Base-by-base conservation (phyloP, 345 rosid genomes). In the Hevea brasiliensis region DNA sequence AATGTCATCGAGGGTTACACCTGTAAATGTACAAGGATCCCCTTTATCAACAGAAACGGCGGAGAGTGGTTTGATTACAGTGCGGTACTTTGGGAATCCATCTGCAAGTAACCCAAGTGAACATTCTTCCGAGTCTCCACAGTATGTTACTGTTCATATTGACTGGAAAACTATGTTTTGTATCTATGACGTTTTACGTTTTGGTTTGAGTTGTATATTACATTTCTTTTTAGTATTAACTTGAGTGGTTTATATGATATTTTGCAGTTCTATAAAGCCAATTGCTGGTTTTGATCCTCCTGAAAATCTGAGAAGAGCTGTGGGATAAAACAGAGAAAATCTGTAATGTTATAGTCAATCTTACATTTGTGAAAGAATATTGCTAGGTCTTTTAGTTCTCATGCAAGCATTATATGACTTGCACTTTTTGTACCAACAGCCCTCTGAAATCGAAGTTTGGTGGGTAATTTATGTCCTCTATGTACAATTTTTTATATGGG, bases 221-320 rank as follows among this genome's bases (percentile, higher is more conserved):
- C 24, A 4, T 59, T 35, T 3, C 27, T 14, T 45, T 45, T 17
- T 47, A 17, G 24, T 17, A 2, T 20, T 50, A 50, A 67, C 14
- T 17, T 17, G 50, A 32, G 32, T 12, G 18, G 14, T 59, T 44
- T 7, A 20, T 50, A 40, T 65, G 32, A 32, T 32, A 32, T 41
- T 72, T 58, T 50, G 83, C 89, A 88, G 97, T 77, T 75, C 76
- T 70, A 80, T 82, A 61, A 83, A 83, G 77, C 84, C 77, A 67
- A 83, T 84, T 58, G 78, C 89, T 13, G 89, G 89, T 76, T 79
- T 80, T 41, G 89, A 80, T 65, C 74, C 74, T 68, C 80, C 68
- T 24, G 69, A 42, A 68, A 83, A 75, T 67, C 70, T 69, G 21
- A 76, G 60, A 75, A 78, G 71, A 65, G 75, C 72, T 68, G 76